Evolutionary conservation across 148 eudicot genomes (phyloP), one percentile per base, ranked within the genome.

Genomic region (Pharnaceum exiguum): DNA sequence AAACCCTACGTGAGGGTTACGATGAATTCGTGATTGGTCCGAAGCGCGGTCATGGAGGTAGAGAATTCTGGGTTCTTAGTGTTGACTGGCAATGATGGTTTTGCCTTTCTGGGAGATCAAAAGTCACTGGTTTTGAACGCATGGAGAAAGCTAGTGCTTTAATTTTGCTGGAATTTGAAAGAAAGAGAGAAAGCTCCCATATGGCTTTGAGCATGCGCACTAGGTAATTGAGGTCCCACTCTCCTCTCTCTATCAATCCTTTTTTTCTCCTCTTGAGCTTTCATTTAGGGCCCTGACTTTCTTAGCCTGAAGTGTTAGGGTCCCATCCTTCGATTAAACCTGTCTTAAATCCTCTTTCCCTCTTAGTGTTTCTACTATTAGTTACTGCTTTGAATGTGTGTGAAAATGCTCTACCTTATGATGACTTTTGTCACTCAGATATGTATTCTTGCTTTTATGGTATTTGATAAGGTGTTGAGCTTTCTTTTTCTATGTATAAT

Each of bases 191-290:
- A 40, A 49, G 33, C 51, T 46, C 32, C 45, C 21, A 43, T 59
- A 44, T 60, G 27, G 32, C 47, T 61, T 31, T 15, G 23, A 33
- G 89, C 91, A 85, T 75, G 87, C 87, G 82, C 67, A 62, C 63
- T 81, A 51, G 82, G 73, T 77, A 55, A 50, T 39, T 30, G 35
- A 76, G 82, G 75, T 63, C 85, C 84, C 74, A 74, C 82, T 18
- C 35, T 32, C 64, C 63, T 58, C 32, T 55, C 29, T 55, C 53
- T 68, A 49, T 62, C 47, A 22, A 26, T 38, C 43, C 21, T 21
- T 23, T 30, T 36, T 78, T 22, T 16, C 13, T 19, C 50, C 25
- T 48, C 27, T 48, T 71, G 51, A 62, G 59, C 67, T 71, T 67
- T 60, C 67, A 46, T 52, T 69, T 55, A 58, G 71, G 36, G 29